A percentile compares a stretch with the other conserved stretches of the same genome.
Conservation (phyloP, 1,284 basidiomycete genomes). For the Melanopsichium pennsylvanicum region DNA sequence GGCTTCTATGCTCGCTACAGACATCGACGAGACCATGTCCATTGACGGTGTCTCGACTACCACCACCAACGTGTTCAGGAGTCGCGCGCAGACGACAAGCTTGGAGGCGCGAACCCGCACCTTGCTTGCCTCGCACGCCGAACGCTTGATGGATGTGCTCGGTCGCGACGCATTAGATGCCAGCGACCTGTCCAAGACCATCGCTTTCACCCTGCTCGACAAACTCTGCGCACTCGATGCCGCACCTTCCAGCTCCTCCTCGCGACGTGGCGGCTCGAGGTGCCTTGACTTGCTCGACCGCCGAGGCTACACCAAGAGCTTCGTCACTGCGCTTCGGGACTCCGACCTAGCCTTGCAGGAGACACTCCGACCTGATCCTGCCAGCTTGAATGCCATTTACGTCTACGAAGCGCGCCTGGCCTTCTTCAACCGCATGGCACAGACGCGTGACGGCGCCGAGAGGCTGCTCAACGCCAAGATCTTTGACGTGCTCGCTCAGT, state of each 20-base stretch:
- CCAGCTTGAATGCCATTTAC: constrained; percentile 90
- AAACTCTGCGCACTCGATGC: constrained; percentile 70
- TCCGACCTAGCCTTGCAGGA: constrained; percentile 80
- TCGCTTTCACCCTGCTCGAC: constrained; percentile 86
- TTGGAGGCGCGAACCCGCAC: constrained; percentile 72
- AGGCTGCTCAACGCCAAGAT: constrained; percentile 81
- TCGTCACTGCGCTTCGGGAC: constrained; percentile 84
- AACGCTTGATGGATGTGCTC: constrained; percentile 79
- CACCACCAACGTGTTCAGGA: constrained; percentile 28
- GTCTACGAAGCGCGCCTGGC: constrained; percentile 95
- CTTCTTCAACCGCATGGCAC: constrained; percentile 82
- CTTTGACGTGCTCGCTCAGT: constrained; percentile 80
- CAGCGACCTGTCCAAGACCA: constrained; percentile 93
- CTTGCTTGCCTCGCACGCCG: constrained; percentile 72
- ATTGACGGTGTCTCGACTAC: constrained; percentile 41
- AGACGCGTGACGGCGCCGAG: constrained; percentile 83
- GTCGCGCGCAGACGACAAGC: constrained; percentile 49
- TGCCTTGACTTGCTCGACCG: constrained; percentile 75
- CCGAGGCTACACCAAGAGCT: constrained; percentile 82
- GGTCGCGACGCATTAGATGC: constrained; percentile 92
- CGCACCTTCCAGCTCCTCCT: constrained; percentile 36
- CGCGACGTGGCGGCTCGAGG: constrained; percentile 64
- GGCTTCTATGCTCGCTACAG: constrained; percentile 42
- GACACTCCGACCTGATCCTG: constrained; percentile 86
- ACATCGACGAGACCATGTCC: constrained; percentile 46